Evolutionary conservation across 2,329 filamentous ascomycete species (phyloP).

Genomic region (Onygenales sp.): DNA sequence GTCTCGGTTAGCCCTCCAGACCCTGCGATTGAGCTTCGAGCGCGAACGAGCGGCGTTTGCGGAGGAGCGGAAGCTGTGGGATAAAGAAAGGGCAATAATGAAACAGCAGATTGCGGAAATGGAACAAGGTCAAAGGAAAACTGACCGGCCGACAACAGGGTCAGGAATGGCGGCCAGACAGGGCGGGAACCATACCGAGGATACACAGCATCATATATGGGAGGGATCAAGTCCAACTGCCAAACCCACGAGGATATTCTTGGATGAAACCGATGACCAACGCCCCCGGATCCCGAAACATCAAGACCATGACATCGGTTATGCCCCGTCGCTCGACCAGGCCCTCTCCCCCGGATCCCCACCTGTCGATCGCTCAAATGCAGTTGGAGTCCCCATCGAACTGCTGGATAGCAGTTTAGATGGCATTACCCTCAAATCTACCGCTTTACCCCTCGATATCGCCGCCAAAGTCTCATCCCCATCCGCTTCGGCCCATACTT

Average conservation of each 20-base stretch:
- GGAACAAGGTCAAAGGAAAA: constrained; percentile 16
- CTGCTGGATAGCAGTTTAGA: constrained; percentile 37
- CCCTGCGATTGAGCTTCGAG: constrained; percentile 29
- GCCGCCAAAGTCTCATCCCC: constrained; percentile 33
- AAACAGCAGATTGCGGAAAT: constrained; percentile 33
- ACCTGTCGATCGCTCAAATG: constrained; percentile 21
- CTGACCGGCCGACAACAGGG: neutral
- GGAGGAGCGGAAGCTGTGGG: constrained; percentile 36
- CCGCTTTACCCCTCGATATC: constrained; percentile 33
- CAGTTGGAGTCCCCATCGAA: constrained; percentile 33
- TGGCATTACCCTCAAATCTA: constrained; percentile 39
- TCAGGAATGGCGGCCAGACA: neutral
- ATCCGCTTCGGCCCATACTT: constrained; percentile 17
- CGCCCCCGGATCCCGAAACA: constrained; percentile 11
- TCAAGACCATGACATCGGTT: constrained; percentile 20
- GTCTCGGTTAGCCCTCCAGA: constrained; percentile 29
- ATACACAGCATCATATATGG: constrained; percentile 28
- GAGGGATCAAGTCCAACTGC: constrained; percentile 31
- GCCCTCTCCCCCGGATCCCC: constrained; percentile 30
- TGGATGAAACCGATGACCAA: constrained; percentile 19
- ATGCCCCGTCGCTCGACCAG: constrained; percentile 28
- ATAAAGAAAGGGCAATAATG: constrained; percentile 33
- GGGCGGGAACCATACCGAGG: neutral
- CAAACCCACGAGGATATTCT: constrained; percentile 36
- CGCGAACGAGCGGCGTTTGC: constrained; percentile 31